Conservation (phyloP, 208 protist species). For the Entamoeba moshkovskii region DNA sequence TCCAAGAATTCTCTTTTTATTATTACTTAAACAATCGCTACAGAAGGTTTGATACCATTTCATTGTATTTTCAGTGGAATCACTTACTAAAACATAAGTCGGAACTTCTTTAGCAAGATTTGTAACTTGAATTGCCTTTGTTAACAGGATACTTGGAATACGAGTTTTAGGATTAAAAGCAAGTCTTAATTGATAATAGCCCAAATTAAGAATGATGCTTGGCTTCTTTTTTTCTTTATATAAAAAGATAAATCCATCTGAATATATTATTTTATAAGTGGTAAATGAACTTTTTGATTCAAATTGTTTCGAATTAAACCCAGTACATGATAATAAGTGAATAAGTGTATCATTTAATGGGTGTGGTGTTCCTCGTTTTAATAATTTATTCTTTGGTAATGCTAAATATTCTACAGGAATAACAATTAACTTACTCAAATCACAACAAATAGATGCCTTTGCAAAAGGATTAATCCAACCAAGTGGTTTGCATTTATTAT, state of each 20-base stretch:
- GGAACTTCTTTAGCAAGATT: background rate
- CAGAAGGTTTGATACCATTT: background rate
- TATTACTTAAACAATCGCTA: background rate
- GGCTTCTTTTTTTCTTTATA: background rate
- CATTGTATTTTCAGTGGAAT: background rate
- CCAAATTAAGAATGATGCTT: background rate
- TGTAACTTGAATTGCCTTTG: background rate
- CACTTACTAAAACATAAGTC: background rate
- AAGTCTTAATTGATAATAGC: background rate
- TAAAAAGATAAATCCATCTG: background rate
- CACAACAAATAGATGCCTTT: background rate
- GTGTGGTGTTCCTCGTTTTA: background rate
- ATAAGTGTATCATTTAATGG: background rate
- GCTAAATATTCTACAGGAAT: background rate
- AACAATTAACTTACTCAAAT: background rate
- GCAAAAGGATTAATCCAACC: background rate
- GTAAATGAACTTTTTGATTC: background rate
- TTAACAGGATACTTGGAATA: background rate
- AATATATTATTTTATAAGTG: background rate
- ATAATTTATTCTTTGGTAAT: background rate
- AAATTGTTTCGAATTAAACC: background rate
- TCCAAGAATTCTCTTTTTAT: background rate
- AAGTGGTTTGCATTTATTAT: background rate
- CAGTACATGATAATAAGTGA: background rate
- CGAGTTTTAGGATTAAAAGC: background rate